Percentiles rank a stretch among this genome's conserved stretches.
phyloP scores from a whole-genome alignment of 225 moss, liverwort and hornwort species.

The Antitrichia curtipendula region DNA sequence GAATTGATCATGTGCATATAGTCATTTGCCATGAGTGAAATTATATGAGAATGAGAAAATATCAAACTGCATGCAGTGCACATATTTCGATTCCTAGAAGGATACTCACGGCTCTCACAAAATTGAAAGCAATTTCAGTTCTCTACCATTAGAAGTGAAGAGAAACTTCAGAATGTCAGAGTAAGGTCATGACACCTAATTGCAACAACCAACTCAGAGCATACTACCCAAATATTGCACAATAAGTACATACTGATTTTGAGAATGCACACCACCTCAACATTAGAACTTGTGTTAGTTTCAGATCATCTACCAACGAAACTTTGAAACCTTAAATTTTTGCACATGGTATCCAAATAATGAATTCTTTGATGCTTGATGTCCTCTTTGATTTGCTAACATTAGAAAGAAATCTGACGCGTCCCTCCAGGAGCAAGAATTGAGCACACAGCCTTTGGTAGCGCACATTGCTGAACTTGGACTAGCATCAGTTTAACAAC shows the following conservation, averaged over 20 bases:
- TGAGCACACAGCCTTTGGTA: background rate
- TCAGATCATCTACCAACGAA: background rate
- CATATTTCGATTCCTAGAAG: background rate
- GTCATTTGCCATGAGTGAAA: background rate
- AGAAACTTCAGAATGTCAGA: background rate
- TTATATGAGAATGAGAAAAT: background rate
- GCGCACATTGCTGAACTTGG: background rate
- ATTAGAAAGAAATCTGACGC: background rate
- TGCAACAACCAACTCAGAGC: background rate
- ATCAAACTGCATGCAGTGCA: background rate
- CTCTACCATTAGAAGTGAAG: background rate
- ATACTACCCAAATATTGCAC: background rate
- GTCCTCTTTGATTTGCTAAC: background rate
- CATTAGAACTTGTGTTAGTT: background rate
- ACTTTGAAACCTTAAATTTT: background rate
- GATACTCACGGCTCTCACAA: background rate
- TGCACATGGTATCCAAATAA: background rate
- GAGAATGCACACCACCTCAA: background rate
- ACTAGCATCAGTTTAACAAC: background rate
- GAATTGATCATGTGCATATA: background rate
- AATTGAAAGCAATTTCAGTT: background rate
- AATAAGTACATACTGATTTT: background rate
- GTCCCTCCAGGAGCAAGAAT: background rate
- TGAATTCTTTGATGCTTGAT: background rate
- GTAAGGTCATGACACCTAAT: background rate